Conservation (phyloP, 768 basidiomycete genomes). For the Tricholoma flavovirens region DNA sequence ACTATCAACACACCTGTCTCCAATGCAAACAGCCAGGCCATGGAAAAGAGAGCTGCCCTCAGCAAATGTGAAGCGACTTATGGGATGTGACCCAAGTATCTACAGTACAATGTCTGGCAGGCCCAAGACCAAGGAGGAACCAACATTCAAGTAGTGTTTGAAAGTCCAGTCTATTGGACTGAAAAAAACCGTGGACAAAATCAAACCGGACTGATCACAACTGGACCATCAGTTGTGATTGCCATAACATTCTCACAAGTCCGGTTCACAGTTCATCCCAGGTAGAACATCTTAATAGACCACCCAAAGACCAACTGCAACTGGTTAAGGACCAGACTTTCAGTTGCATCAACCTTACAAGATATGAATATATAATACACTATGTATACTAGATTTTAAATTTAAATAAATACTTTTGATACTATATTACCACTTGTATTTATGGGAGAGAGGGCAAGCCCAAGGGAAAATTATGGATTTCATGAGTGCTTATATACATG, state of each 20-base stretch:
- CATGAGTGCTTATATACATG: too few relatives aligned
- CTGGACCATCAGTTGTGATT: neutral
- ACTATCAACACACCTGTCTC: too few relatives aligned
- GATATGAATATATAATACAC: neutral
- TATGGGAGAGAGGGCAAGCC: too few relatives aligned
- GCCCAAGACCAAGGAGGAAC: too few relatives aligned
- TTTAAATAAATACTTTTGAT: neutral
- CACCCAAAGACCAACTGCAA: neutral
- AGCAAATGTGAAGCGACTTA: too few relatives aligned
- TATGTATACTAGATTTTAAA: neutral
- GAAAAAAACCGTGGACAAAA: neutral
- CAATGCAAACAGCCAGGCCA: too few relatives aligned
- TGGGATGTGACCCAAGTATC: too few relatives aligned
- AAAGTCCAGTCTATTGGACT: neutral
- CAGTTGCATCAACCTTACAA: neutral
- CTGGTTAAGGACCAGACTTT: neutral
- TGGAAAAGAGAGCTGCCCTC: too few relatives aligned
- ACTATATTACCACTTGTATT: too few relatives aligned
- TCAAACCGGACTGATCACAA: neutral
- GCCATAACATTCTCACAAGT: neutral
- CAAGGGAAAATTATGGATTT: too few relatives aligned
- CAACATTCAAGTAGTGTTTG: too few relatives aligned
- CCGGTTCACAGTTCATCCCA: neutral
- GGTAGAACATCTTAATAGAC: neutral
- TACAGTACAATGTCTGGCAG: too few relatives aligned